Evolutionary conservation across 2,329 filamentous ascomycete species (phyloP), one percentile per base, ranked within the genome.

Genomic region (Diaporthe australafricana): DNA sequence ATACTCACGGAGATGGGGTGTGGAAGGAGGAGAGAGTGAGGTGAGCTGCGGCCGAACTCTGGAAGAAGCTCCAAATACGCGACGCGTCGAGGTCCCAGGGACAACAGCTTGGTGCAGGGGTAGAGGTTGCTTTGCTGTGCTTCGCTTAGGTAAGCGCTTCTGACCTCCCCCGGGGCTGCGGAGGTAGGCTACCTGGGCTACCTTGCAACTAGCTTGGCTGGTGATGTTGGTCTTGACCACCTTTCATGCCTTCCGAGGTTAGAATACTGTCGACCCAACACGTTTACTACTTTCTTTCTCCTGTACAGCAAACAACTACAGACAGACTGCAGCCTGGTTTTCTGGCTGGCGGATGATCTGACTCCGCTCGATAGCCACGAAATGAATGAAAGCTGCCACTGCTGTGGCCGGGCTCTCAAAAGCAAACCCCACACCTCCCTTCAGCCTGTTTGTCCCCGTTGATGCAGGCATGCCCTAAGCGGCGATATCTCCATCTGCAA

Each of bases 31-130:
- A 7, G 30, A 48, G 12, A 38, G n/a, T 14, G 30, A 50, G 14
- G 27, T 63, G 25, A 48, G 42, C 30, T 63, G 57, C 40, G 40
- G 6, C 40, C n/a, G 17, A 63, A 63, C 57, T 38, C 5, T 50
- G 42, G n/a, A 48, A 65, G 45, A 65, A 65, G 60, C 60, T 65
- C 45, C 30, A 38, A 38, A 35, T 27, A 65, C 60, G 60, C 60
- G 60, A 65, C 60, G 60, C 60, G 60, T 65, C 42, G 30, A 65
- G 60, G 27, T 25, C 35, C 14, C 42, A 22, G 42, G 27, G 32
- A 63, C 22, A 63, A 48, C 16, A 42, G 22, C 38, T 40, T 35
- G 53, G 20, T 30, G 5, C 16, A 53, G 12, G 25, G 27, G 57
- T 30, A 1, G n/a, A n/a, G n/a, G n/a, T n/a, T n/a, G n/a, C n/a